Evolutionary conservation across 805 yeast species (phyloP).

Genomic region (Yarrowia keelungensis): DNA sequence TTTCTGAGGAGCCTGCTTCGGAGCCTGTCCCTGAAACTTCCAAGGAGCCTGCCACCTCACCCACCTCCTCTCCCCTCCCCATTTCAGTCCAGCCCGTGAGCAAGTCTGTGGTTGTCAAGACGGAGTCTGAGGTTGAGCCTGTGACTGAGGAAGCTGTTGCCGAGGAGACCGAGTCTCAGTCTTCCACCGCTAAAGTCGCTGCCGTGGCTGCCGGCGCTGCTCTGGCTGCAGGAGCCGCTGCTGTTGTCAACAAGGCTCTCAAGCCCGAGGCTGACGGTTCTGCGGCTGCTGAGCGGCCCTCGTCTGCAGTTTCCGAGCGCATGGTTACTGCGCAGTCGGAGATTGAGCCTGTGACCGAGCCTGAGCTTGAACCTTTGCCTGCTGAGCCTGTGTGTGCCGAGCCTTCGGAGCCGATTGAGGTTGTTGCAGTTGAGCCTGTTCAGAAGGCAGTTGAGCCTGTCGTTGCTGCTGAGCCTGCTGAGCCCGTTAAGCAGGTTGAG

Average conservation of each 20-base stretch:
- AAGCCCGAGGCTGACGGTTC: no score
- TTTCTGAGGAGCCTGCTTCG: neutral
- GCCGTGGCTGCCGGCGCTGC: neutral
- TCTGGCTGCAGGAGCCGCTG: neutral
- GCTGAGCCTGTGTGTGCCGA: no score
- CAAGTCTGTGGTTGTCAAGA: neutral
- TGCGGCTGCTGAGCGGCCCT: neutral
- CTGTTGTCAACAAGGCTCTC: no score
- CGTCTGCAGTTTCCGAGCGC: constrained; percentile 5
- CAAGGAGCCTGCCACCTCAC: neutral
- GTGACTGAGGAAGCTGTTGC: neutral
- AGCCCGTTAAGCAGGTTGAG: no score
- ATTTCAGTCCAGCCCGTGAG: neutral
- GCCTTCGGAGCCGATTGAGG: no score
- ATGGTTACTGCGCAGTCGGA: constrained; percentile 15
- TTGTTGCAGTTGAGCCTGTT: no score
- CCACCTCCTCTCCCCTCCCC: neutral
- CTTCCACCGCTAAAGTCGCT: neutral
- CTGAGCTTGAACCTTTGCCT: no score
- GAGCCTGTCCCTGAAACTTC: neutral
- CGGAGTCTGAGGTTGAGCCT: neutral
- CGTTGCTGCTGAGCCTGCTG: no score
- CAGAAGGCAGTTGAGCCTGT: no score
- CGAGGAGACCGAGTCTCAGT: neutral
- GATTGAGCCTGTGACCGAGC: neutral